Conservation (phyloP, 345 rosid genomes). For the Eucalyptus cloeziana region DNA sequence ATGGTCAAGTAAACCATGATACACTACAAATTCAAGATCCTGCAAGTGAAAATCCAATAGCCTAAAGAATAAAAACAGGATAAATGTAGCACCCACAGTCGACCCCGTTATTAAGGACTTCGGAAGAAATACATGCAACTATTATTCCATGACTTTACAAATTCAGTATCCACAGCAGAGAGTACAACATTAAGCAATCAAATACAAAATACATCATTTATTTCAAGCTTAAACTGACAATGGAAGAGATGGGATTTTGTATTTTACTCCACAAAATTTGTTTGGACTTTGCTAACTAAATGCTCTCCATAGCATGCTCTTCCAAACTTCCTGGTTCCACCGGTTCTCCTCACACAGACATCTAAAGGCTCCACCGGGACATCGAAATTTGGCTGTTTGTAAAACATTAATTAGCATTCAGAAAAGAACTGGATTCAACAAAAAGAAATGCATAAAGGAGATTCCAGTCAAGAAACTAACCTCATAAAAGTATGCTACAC, state of each 20-base stretch:
- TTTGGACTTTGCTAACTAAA: slow-evolving; percentile 61
- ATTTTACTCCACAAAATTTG: slow-evolving; percentile 43
- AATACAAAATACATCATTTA: background rate
- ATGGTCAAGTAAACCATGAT: background rate
- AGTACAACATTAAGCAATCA: background rate
- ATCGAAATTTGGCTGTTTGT: slow-evolving; percentile 54
- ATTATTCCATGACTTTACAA: background rate
- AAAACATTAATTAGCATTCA: background rate
- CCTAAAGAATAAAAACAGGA: background rate
- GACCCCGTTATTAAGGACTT: background rate
- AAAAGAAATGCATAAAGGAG: background rate
- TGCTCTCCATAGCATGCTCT: slow-evolving; percentile 82
- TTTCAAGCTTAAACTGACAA: background rate
- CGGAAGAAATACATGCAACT: background rate
- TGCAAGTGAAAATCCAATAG: background rate
- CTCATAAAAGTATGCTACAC: slow-evolving; percentile 76
- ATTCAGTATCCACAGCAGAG: background rate
- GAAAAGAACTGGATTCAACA: background rate
- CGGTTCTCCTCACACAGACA: slow-evolving; percentile 32
- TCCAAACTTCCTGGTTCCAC: slow-evolving; percentile 28
- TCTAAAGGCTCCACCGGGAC: slow-evolving; percentile 74
- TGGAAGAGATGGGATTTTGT: background rate
- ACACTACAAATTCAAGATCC: background rate
- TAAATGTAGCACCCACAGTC: background rate
- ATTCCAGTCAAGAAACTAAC: slow-evolving; percentile 10